Evolutionary conservation across 2,329 filamentous ascomycete species (phyloP), one percentile per base, ranked within the genome.

Genomic region (Colletotrichum liaoningense): DNA sequence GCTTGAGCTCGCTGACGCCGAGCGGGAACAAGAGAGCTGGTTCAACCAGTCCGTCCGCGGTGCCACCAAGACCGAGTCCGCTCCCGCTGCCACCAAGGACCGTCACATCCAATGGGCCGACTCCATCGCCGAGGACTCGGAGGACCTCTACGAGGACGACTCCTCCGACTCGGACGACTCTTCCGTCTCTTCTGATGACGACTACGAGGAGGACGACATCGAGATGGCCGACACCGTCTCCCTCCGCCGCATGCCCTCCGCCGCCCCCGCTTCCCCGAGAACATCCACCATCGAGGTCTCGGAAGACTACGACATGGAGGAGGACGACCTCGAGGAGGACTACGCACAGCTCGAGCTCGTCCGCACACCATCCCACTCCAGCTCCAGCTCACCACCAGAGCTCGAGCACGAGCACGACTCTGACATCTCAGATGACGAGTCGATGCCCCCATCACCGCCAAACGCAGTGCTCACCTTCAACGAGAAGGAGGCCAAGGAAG

Each of bases 11-110:
- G 94, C 95, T 84, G 94, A 97, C 73, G 96, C 96, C 81, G 97
- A 98, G 88, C 91, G 92, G 79, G 95, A 98, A 84, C 97, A 98
- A 86, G 96, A 98, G 86, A 93, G 91, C 77, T 98, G 95, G 95
- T 98, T 98, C 92, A 97, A 98, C 90, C 93, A 95, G 84, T 97
- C 95, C 75, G 94, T 98, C 84, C 92, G 91, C 82, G 93, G 93
- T 80, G 93, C 93, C 78, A 88, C 88, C 81, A 79, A 81, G 74
- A 79, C 76, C 33, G 72, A 77, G 52, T 97, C 95, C 75, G 94
- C 98, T 84, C 92, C 91, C 82, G 93, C 93, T 80, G 93, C 93
- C 77, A 88, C 88, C 81, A 79, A 81, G 74, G 89, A 94, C 75
- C 90, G 90, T 82, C 94, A 94, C 86, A 91, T 97, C 78, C 93